Conservation (phyloP, 768 basidiomycete species). For the Fomitopsis serialis region DNA sequence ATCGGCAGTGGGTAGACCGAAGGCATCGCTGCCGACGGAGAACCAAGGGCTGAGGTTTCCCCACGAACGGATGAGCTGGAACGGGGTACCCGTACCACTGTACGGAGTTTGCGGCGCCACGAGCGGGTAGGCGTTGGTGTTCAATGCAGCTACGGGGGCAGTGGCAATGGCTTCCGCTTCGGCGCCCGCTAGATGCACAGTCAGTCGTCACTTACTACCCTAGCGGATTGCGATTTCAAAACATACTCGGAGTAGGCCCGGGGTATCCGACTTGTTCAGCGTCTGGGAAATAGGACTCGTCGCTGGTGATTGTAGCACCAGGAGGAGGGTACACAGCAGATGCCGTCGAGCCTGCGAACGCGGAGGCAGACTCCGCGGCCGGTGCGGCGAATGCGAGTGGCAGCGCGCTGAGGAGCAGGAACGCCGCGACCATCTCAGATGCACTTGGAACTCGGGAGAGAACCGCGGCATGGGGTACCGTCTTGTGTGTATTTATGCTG, state of each 20-base stretch:
- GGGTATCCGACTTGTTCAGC: conserved; percentile 38
- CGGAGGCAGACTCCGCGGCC: conserved; percentile 22
- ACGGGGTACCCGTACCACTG: conserved; percentile 16
- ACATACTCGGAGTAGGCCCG: conserved; percentile 44
- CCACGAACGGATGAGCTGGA: conserved; percentile 40
- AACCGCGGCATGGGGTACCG: not conserved
- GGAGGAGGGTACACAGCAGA: conserved; percentile 39
- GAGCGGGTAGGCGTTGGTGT: conserved; percentile 38
- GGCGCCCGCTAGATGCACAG: conserved; percentile 18
- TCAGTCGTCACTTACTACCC: not conserved
- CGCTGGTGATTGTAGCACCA: conserved; percentile 27
- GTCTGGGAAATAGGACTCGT: conserved; percentile 35
- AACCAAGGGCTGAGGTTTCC: conserved; percentile 48
- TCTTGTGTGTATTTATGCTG: not conserved
- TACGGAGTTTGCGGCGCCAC: conserved; percentile 26
- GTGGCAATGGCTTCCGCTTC: conserved; percentile 21
- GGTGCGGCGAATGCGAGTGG: conserved; percentile 1
- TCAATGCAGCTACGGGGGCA: conserved; percentile 33
- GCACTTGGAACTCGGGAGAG: not conserved
- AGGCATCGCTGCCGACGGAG: conserved; percentile 35
- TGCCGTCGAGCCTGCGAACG: conserved; percentile 38
- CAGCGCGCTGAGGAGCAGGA: conserved; percentile 1
- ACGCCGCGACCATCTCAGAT: not conserved
- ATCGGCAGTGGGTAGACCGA: conserved; percentile 43
- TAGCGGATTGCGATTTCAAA: not conserved